A percentile compares a stretch with the other conserved stretches of the same genome.
phyloP scores from a whole-genome alignment of 805 yeast species.

The Zygosaccharomyces gambellarensis region DNA sequence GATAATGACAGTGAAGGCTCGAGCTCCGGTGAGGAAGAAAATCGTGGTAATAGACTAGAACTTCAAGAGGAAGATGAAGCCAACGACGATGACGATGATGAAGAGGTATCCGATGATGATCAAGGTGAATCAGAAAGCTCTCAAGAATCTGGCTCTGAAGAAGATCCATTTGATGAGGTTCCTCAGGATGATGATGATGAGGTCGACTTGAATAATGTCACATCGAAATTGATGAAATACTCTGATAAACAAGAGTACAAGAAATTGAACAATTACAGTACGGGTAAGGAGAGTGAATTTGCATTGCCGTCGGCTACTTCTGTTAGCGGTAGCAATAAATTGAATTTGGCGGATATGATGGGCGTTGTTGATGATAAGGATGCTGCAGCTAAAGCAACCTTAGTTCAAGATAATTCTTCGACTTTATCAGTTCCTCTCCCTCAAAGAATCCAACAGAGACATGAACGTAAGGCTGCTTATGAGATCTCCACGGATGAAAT shows the following conservation, averaged over 20 bases:
- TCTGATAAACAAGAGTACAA: conserved; percentile 37
- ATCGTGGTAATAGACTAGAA: conserved; percentile 14
- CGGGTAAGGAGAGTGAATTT: conserved; percentile 63
- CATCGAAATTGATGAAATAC: conserved; percentile 35
- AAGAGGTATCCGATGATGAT: conserved; percentile 5
- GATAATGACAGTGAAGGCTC: conserved; percentile 43
- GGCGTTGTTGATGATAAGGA: conserved; percentile 52
- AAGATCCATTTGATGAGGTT: conserved; percentile 35
- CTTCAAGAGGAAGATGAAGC: conserved; percentile 19
- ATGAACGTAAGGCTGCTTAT: conserved; percentile 86
- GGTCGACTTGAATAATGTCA: conserved; percentile 49
- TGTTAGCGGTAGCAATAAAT: conserved; percentile 34
- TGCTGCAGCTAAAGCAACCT: conserved; percentile 46
- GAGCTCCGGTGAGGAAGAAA: conserved; percentile 23
- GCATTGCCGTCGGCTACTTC: conserved; percentile 50
- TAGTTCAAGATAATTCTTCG: conserved; percentile 39
- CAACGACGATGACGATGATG: conserved; percentile 14
- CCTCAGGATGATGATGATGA: conserved; percentile 45
- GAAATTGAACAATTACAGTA: conserved; percentile 47
- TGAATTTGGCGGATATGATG: conserved; percentile 72
- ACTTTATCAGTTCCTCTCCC: conserved; percentile 80
- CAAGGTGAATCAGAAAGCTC: conserved; percentile 17
- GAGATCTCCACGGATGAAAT: conserved; percentile 84
- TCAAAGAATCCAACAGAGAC: conserved; percentile 73
- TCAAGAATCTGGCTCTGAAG: conserved; percentile 27